Evolutionary conservation across 495 filamentous ascomycete genomes (phyloP), one percentile per base, ranked within the genome.

Genomic region (Penicillium riverlandense): DNA sequence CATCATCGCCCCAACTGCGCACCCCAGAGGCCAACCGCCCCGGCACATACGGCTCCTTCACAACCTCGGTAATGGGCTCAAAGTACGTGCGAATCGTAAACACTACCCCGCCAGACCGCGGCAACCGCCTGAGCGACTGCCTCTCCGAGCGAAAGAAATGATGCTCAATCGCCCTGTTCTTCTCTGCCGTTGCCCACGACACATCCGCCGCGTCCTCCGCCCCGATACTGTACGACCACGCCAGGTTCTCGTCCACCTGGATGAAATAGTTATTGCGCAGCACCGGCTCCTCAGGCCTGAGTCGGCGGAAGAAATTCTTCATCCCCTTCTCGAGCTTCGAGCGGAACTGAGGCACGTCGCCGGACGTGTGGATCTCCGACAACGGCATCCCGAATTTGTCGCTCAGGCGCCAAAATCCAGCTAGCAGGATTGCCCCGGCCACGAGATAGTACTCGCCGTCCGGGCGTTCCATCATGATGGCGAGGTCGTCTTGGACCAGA

Each of bases 311-410:
- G 58, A 90, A 85, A 53, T 86, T 88, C 67, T 75, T 75, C 86
- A 89, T 90, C 1, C 86, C 89, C 55, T 82, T 86, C 59, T 91
- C 82, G 11, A 95, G 63, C 55, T 89, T 90, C 61, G 83, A 73
- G 39, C 73, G 75, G 68, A 72, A 95, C 36, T 83, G 79, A 1
- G 90, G 89, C 8, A 96, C 90, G 49, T 85, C 73, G 14, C 87
- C 90, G 1, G 77, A 80, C 0, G 84, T 88, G 57, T 96, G 90
- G 58, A 96, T 92, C 50, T 92, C 85, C 2, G 77, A 80, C 4
- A 95, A 64, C 15, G 74, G 70, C 89, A 96, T 92, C 7, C 85
- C 84, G 59, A 85, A 82, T 66, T 96, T 94, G 55, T 95, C 86
- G 40, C 75, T 69, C 6, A 95, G 75, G 7, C 87, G 79, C 90